phyloP scores from a whole-genome alignment of 2,329 filamentous ascomycete species.

The Emergomyces africanus region DNA sequence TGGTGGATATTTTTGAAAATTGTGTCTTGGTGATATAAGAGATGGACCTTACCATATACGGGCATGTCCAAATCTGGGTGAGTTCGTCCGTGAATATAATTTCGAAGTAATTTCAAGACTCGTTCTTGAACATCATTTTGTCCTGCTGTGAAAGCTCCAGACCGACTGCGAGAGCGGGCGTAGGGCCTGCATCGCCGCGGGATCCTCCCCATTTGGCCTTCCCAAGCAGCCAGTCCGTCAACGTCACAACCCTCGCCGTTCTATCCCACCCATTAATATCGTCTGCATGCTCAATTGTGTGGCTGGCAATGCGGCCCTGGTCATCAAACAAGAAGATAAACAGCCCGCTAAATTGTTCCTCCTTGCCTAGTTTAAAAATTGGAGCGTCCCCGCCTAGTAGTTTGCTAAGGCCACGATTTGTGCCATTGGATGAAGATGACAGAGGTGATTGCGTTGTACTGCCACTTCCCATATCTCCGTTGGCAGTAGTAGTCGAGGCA shows the following conservation, averaged over 20 bases:
- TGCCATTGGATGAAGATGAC: constrained; percentile 18
- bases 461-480: background rate
- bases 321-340: constrained; percentile 95
- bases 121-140: background rate
- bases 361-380: constrained; percentile 40
- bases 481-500: background rate
- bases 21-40: background rate
- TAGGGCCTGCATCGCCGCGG: constrained; percentile 6
- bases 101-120: background rate
- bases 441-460: constrained; percentile 9
- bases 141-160: background rate
- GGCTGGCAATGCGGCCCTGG: constrained; percentile 68
- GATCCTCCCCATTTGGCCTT: constrained; percentile 47
- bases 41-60: background rate
- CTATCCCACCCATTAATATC: constrained; percentile 72
- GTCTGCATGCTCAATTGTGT: constrained; percentile 90
- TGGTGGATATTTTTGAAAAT: background rate
- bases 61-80: background rate
- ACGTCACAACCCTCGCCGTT: constrained; percentile 71
- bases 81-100: background rate
- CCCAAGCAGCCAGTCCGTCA: constrained; percentile 91
- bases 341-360: constrained; percentile 73
- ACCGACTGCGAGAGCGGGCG: constrained; percentile 2
- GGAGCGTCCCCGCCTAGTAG: constrained; percentile 42
- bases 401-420: constrained; percentile 29